Base-by-base conservation (phyloP, 139 green algal species). In the Raphidocelis subcapitata region DNA sequence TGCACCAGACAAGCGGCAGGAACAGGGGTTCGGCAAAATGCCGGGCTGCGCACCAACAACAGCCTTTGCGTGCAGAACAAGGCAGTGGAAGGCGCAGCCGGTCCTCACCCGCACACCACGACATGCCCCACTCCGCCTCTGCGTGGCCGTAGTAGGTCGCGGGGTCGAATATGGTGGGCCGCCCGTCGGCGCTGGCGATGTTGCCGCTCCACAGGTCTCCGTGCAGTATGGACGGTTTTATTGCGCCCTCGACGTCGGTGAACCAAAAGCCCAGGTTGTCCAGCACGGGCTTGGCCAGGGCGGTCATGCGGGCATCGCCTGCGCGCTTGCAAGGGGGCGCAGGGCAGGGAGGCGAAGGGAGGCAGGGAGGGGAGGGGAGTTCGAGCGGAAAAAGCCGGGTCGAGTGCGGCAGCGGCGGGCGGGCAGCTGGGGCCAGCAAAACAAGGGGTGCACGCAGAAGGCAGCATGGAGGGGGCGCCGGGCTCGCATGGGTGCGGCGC, bases 41-140 rank as follows among this genome's bases (percentile, higher is more conserved):
- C n/a, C n/a, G n/a, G n/a, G n/a, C n/a, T n/a, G n/a, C n/a, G n/a
- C n/a, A n/a, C n/a, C n/a, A n/a, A n/a, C n/a, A n/a, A n/a, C n/a
- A n/a, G n/a, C n/a, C n/a, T n/a, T n/a, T n/a, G n/a, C n/a, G n/a
- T n/a, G n/a, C n/a, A n/a, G n/a, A n/a, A n/a, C n/a, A n/a, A n/a
- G n/a, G n/a, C n/a, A n/a, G n/a, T n/a, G n/a, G n/a, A n/a, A n/a
- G n/a, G n/a, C n/a, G n/a, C n/a, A n/a, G n/a, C 31, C 15, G 15
- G 3, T 51, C 12, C 61, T 20, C 36, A 85, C 90, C 79, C n/a
- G 87, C 88, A 77, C 90, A 97, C 91, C 91, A 97, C n/a, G 67
- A 84, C 94, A 99, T 99, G 35, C 95, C 95, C 65, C 94, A 99
- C 71, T 99, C 95, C 14, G 94, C 95, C 82, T 99, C 94, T 62